Percentiles rank a stretch among this genome's conserved stretches.
These are phyloP conservation scores for Nakaseomyces uthaithaninus DNA, from an alignment of 1,139 yeast species.

Conservation along the genomic window DNA sequence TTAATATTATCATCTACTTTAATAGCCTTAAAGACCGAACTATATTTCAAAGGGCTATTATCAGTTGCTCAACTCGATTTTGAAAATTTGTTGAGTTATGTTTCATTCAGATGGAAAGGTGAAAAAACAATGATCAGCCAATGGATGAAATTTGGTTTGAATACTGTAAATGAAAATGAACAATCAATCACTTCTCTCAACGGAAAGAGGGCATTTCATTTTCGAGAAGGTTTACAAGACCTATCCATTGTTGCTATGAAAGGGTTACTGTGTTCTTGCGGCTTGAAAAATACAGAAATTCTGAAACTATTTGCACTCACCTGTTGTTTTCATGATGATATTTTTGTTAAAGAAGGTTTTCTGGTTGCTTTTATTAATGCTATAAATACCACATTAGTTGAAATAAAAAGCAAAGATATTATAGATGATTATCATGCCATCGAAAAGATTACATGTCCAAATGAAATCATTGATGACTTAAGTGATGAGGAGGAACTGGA, in stretches of 20 bases:
- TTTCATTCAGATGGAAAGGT: constrained; percentile 12
- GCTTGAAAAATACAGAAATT: constrained; percentile 54
- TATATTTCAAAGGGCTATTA: constrained; percentile 50
- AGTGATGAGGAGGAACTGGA: constrained; percentile 8
- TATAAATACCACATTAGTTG: constrained; percentile 32
- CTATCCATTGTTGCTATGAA: constrained; percentile 63
- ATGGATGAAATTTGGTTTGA: constrained; percentile 20
- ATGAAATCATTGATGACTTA: constrained; percentile 6
- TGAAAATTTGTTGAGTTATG: constrained; percentile 23
- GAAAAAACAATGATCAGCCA: constrained; percentile 29
- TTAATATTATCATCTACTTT: constrained; percentile 47
- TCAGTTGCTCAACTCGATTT: constrained; percentile 33
- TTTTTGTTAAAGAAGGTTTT: constrained; percentile 45
- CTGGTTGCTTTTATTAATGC: constrained; percentile 43
- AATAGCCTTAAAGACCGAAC: constrained; percentile 47
- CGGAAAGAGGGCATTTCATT: neutral
- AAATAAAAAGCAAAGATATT: neutral
- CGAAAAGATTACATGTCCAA: constrained; percentile 39
- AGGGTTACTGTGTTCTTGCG: constrained; percentile 67
- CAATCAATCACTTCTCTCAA: constrained; percentile 10
- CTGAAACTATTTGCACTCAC: constrained; percentile 55
- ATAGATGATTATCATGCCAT: constrained; percentile 50
- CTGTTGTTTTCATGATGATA: constrained; percentile 48
- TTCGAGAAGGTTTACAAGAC: constrained; percentile 41
- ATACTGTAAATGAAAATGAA: constrained; percentile 18